Conservation (phyloP, 352 stramenopile genomes). For the Phytophthora europaea region DNA sequence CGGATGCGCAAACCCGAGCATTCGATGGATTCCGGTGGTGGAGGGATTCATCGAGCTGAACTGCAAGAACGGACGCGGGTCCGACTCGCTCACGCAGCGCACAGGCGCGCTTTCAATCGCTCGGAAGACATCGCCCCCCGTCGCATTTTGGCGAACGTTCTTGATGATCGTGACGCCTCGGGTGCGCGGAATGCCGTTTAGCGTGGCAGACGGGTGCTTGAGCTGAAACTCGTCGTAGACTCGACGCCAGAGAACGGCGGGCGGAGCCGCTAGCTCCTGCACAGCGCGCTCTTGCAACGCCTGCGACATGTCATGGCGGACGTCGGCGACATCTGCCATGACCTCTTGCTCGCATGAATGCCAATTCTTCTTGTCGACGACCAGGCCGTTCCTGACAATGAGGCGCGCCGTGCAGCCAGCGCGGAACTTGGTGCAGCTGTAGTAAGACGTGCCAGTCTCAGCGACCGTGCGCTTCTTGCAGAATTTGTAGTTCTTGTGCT, state of each 20-base stretch:
- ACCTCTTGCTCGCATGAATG: background rate
- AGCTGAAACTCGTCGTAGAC: background rate
- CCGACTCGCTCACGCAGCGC: background rate
- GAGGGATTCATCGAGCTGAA: slow-evolving; percentile 11
- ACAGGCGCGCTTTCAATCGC: slow-evolving; percentile 9
- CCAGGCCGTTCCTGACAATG: background rate
- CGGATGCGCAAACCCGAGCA: slow-evolving; percentile 10
- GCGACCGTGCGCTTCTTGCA: too few relatives aligned
- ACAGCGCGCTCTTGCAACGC: background rate
- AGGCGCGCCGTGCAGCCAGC: background rate
- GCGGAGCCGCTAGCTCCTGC: background rate
- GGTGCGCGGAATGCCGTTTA: background rate
- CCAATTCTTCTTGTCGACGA: background rate
- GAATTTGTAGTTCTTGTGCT: too few relatives aligned
- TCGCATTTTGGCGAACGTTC: slow-evolving; percentile 5
- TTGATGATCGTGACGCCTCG: slow-evolving; percentile 10
- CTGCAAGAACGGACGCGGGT: slow-evolving; percentile 8
- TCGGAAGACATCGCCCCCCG: slow-evolving; percentile 3
- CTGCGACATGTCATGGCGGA: background rate
- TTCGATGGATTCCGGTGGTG: background rate
- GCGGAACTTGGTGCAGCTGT: background rate
- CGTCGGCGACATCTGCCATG: background rate
- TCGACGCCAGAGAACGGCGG: background rate
- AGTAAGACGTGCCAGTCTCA: background rate
- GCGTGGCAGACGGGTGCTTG: background rate